A percentile compares a stretch with the other conserved stretches of the same genome.
These are phyloP conservation scores for Penicillium aurantiogriseum DNA, from an alignment of 2,329 filamentous ascomycete genomes.

Conservation along the genomic window DNA sequence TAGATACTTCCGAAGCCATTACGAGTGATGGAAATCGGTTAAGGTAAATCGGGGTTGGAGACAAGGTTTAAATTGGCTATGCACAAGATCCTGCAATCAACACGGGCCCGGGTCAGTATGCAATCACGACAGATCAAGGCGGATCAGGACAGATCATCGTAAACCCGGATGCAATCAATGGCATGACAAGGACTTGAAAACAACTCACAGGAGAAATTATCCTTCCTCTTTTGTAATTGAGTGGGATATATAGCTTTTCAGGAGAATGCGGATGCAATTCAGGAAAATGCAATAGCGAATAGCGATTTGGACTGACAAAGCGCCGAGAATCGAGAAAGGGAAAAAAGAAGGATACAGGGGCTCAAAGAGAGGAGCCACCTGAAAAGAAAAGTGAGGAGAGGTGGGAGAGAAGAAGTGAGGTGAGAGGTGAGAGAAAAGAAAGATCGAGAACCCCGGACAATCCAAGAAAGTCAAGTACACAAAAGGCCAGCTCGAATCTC, in stretches of 20 bases:
- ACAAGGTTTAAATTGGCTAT: slow-evolving; percentile 7
- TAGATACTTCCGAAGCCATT: slow-evolving; percentile 38
- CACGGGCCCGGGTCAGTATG: slow-evolving; percentile 17
- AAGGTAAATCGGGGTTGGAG: slow-evolving; percentile 5
- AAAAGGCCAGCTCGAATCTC: slow-evolving; percentile 30
- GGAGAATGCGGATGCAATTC: slow-evolving; percentile 8
- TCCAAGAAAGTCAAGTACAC: slow-evolving; percentile 12
- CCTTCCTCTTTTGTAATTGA: slow-evolving; percentile 1
- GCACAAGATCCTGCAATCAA: slow-evolving; percentile 20
- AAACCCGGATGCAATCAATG: background rate
- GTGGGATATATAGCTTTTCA: slow-evolving; percentile 7
- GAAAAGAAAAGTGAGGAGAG: slow-evolving; percentile 15
- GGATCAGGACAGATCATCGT: background rate
- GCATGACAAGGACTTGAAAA: background rate
- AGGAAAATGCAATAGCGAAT: slow-evolving; percentile 9
- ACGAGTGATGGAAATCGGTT: slow-evolving; percentile 8
- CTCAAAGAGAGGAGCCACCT: slow-evolving; percentile 16
- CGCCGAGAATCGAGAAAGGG: slow-evolving; percentile 20
- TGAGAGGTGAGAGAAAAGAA: slow-evolving; percentile 11
- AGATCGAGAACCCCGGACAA: slow-evolving; percentile 24
- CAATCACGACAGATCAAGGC: background rate
- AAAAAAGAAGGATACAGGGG: slow-evolving; percentile 21
- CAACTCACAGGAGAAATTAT: slow-evolving; percentile 8
- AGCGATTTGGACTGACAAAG: slow-evolving; percentile 7
- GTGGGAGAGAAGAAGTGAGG: slow-evolving; percentile 20